phyloP scores from a whole-genome alignment of 768 basidiomycete genomes.

The Hydnomerulius pinastri region DNA sequence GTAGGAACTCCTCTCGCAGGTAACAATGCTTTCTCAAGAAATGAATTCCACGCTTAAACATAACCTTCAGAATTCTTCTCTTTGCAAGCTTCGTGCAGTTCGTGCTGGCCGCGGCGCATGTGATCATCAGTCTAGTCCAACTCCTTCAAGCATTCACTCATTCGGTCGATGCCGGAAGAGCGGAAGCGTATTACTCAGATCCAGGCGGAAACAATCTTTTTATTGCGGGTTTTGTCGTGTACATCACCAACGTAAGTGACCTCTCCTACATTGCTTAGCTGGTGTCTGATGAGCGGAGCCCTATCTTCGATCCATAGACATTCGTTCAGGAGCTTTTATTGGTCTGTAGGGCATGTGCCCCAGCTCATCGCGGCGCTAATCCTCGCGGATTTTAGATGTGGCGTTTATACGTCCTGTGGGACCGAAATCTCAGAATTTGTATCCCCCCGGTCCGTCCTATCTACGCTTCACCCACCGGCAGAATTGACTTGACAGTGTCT shows the following conservation, averaged over 20 bases:
- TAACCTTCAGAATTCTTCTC: conserved; percentile 8
- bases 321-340: conserved; percentile 14
- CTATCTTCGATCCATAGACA: conserved; percentile 8
- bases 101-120: conserved; percentile 12
- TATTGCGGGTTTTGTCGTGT: conserved; percentile 17
- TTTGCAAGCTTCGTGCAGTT: conserved; percentile 17
- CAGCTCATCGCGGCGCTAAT: too few relatives aligned
- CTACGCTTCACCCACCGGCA: not conserved
- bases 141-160: conserved; percentile 5
- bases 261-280: too few relatives aligned
- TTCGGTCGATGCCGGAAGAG: conserved; percentile 4
- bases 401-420: conserved; percentile 25
- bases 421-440: conserved; percentile 10
- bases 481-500: not conserved
- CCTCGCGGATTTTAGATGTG: conserved; percentile 22
- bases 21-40: not conserved
- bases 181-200: not conserved
- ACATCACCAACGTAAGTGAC: conserved; percentile 11
- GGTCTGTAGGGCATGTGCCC: too few relatives aligned
- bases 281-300: too few relatives aligned
- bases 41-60: not conserved
- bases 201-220: conserved; percentile 3
- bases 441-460: conserved; percentile 16
- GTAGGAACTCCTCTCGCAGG: not conserved
- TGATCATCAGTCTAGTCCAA: conserved; percentile 12